Base-by-base conservation (phyloP, 768 basidiomycete genomes). In the Auriscalpium microsporum region DNA sequence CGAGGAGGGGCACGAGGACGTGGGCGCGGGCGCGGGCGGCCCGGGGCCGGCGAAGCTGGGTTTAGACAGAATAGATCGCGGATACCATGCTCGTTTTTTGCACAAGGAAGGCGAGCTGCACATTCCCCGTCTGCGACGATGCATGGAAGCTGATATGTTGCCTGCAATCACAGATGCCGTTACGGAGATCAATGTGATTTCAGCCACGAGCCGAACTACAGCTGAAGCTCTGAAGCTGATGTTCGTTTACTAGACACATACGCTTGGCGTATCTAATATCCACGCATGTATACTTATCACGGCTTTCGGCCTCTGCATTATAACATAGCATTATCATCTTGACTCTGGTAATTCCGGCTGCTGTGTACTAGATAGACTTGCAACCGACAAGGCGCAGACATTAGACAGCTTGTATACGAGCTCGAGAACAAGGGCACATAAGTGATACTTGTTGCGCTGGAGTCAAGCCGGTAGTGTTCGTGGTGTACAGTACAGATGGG, bases 61-160 rank as follows among this genome's bases (percentile, higher is more conserved):
- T 81, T 76, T 85, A 86, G 79, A 84, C 78, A 79, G 72, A 87
- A 75, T 81, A 89, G 56, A 63, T 62, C 83, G 83, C 82, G 84
- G 83, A 83, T 81, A 83, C 84, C 86, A 73, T 91, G 89, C 86
- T 86, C 78, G 79, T 91, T 90, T 78, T 90, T 83, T 81, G 81
- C 81, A 75, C 79, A 83, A 81, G 89, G 88, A 88, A 90, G 88
- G 89, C 86, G 83, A 90, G 89, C 86, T 81, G 78, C 69, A 67
- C 76, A 76, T 71, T 70, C 69, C 58, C 56, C 58, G 58, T 35
- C 51, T 58, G 53, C 56, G 49, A 53, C 65, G 60, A 66, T 58
- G 65, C 60, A 59, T 62, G 55, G 60, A 67, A 67, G 59, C 75
- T 78, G 66, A 78, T 72, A 52, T 69, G 74, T 58, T 76, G 72